Percentiles rank a stretch among this genome's conserved stretches.
Evolutionary conservation across 768 basidiomycete species (phyloP).

Genomic region (Coprinopsis cinerea): DNA sequence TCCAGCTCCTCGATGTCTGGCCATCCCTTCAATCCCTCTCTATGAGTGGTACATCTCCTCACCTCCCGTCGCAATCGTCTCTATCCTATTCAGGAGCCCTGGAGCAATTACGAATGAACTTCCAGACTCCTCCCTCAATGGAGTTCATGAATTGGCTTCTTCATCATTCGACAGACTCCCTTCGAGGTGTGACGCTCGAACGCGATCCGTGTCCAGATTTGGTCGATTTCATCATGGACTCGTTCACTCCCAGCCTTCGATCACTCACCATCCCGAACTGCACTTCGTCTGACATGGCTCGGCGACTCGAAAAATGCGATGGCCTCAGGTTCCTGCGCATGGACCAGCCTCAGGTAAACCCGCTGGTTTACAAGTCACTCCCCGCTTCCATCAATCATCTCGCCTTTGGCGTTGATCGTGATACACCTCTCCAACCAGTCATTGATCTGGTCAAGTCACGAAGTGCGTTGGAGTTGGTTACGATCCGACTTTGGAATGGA

Average conservation of each 20-base stretch:
- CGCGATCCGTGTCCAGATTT: conserved; percentile 52
- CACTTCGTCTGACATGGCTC: conserved; percentile 23
- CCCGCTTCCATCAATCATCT: conserved; percentile 48
- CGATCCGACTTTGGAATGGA: conserved; percentile 48
- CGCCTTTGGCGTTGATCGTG: conserved; percentile 54
- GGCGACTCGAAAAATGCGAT: conserved; percentile 39
- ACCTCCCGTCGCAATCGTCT: conserved; percentile 43
- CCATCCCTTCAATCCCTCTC: conserved; percentile 50
- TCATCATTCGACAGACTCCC: conserved; percentile 43
- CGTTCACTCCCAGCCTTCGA: conserved; percentile 43
- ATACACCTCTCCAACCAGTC: conserved; percentile 48
- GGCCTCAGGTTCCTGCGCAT: conserved; percentile 49
- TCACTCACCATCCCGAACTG: conserved; percentile 57
- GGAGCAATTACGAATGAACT: conserved; percentile 50
- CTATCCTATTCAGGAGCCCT: conserved; percentile 33
- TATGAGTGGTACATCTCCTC: conserved; percentile 54
- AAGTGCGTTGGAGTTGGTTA: conserved; percentile 40
- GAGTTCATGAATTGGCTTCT: conserved; percentile 71
- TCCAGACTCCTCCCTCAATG: conserved; percentile 54
- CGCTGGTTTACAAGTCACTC: conserved; percentile 40
- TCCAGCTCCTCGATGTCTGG: conserved; percentile 62
- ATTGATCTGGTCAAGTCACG: conserved; percentile 47
- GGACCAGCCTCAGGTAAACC: conserved; percentile 46
- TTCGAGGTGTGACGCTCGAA: conserved; percentile 51
- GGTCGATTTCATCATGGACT: conserved; percentile 47